Evolutionary conservation across 345 rosid species (phyloP), one percentile per base, ranked within the genome.

Genomic region (Hibiscus tridactylites): DNA sequence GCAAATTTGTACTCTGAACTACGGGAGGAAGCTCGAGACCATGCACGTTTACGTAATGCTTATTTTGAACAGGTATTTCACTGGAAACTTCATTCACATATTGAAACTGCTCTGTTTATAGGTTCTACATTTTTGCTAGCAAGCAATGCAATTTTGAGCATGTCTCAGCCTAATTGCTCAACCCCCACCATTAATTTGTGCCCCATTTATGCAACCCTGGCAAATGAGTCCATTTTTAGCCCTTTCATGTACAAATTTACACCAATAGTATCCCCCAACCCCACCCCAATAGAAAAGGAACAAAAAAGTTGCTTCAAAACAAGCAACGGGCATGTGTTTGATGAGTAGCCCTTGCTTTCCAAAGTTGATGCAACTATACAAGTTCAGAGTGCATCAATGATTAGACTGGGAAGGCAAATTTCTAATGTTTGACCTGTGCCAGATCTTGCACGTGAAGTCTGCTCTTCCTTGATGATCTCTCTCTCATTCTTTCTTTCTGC

Each of bases 1-100:
- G 99, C 88, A 61, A 90, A 83, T 76, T 65, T 92, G 88, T 92
- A 92, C 79, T 77, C 98, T 75, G 90, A 89, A 35, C 79, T 88
- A 76, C 91, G 98, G 69, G 98, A 86, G 83, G 99, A 95, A 75
- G 98, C 98, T 74, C 90, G 93, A 71, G 93, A 90, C 85, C 92
- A 87, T 72, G 97, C 96, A 59, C 93, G 97, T 69, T 71, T 95
- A 76, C 82, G 99, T 61, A 95, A 95, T 83, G 89, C 81, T 19
- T 95, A 83, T 83, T 85, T 95, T 37, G 97, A 95, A 73, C 98
- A 95, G 98, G 98, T 95, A 80, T 63, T 76, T 21, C 19, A 37
- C 2, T 64, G 35, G 59, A 64, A 70, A 58, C 39, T 35, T 37
- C 59, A 71, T 68, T 52, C 63, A 63, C 9, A 24, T 29, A 5